Conservation (phyloP, 352 stramenopile genomes). For the Sclerospora graminicola region DNA sequence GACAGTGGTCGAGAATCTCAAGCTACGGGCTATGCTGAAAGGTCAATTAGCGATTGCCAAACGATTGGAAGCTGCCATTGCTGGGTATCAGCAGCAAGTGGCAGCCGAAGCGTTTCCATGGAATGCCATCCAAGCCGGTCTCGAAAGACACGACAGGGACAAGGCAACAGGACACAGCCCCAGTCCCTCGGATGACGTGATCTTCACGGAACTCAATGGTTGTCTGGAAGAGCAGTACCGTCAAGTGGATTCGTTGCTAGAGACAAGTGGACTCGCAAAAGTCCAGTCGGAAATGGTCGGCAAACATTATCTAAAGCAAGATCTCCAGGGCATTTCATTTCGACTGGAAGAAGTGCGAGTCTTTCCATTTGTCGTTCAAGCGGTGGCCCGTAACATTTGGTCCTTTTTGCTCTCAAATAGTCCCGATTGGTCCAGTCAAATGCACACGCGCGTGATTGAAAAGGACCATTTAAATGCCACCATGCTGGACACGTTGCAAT, state of each 20-base stretch:
- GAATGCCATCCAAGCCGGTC: slow-evolving; percentile 8
- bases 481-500: slow-evolving; percentile 10
- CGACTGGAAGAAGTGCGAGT: slow-evolving; percentile 15
- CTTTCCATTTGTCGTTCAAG: slow-evolving; percentile 18
- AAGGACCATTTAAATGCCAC: slow-evolving; percentile 18
- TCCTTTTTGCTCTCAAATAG: slow-evolving; percentile 15
- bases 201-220: slow-evolving; percentile 20
- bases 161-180: background rate
- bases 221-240: slow-evolving; percentile 19
- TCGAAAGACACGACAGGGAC: slow-evolving; percentile 1
- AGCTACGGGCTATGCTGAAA: slow-evolving; percentile 12
- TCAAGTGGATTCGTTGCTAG: slow-evolving; percentile 10
- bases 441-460: background rate
- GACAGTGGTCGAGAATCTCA: slow-evolving; percentile 13
- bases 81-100: slow-evolving; percentile 11
- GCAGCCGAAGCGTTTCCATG: slow-evolving; percentile 5
- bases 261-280: slow-evolving; percentile 7
- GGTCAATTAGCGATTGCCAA: slow-evolving; percentile 15
- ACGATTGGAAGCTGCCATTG: slow-evolving; percentile 17
- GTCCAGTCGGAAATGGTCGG: slow-evolving; percentile 5
- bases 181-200: slow-evolving; percentile 16
- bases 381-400: slow-evolving; percentile 7
- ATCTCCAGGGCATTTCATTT: slow-evolving; percentile 14
- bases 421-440: slow-evolving; percentile 3
- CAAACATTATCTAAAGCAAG: slow-evolving; percentile 13